A percentile compares a stretch with the other conserved stretches of the same genome.
phyloP scores from a whole-genome alignment of 129 eudicot species.

The Chrysanthemum makinoi region DNA sequence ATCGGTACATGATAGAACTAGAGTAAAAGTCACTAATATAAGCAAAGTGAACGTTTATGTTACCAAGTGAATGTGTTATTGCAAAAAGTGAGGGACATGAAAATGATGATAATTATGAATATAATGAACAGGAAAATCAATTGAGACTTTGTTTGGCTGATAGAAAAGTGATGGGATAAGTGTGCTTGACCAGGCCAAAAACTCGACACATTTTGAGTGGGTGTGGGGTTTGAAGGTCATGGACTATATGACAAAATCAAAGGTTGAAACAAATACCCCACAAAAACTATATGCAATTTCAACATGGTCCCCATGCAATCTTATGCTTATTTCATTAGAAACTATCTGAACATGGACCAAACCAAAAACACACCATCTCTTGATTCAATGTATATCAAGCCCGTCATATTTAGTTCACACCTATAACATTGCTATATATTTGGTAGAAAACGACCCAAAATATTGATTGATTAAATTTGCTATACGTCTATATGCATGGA shows the following conservation, averaged over 20 bases:
- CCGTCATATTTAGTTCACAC: constrained; percentile 10
- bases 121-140: constrained; percentile 25
- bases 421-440: constrained; percentile 15
- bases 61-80: constrained; percentile 29
- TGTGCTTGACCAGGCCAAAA: constrained; percentile 34
- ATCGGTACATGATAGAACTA: neutral
- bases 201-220: constrained; percentile 10
- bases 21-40: neutral
- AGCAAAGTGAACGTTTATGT: neutral
- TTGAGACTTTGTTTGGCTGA: constrained; percentile 21
- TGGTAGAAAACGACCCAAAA: constrained; percentile 12
- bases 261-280: constrained; percentile 31
- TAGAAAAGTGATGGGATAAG: constrained; percentile 35
- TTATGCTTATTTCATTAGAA: constrained; percentile 32
- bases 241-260: constrained; percentile 36
- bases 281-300: constrained; percentile 22
- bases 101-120: constrained; percentile 34
- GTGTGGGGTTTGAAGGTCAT: constrained; percentile 25
- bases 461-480: neutral
- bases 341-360: constrained; percentile 13
- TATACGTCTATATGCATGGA: neutral
- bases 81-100: constrained; percentile 23
- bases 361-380: constrained; percentile 10
- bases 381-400: constrained; percentile 10
- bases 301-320: constrained; percentile 39